Conservation (phyloP, 371 early-diverging fungal species). For the Mortierella sp. region DNA sequence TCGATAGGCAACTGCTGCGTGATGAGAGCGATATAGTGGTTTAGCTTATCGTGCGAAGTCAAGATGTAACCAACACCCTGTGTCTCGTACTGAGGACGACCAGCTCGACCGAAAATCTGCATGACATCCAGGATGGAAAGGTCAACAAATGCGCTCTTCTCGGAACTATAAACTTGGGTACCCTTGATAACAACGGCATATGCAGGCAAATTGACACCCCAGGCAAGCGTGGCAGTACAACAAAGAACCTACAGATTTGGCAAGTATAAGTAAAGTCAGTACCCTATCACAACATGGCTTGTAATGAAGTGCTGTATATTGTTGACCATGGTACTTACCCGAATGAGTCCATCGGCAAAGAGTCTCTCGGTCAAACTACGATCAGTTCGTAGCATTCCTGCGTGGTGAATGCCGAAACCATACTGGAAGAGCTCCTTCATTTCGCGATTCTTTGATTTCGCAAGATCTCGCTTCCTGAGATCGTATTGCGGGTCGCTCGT, state of each 20-base stretch:
- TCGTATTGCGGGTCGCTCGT: slow-evolving; percentile 84
- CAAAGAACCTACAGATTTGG: slow-evolving; percentile 76
- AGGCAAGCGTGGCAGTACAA: slow-evolving; percentile 99
- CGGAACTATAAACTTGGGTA: slow-evolving; percentile 95
- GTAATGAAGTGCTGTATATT: not conserved
- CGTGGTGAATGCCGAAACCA: slow-evolving; percentile 99
- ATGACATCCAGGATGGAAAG: slow-evolving; percentile 95
- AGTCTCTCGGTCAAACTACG: slow-evolving; percentile 89
- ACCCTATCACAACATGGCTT: slow-evolving; percentile 5
- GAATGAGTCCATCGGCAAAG: slow-evolving; percentile 92
- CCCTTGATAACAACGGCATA: slow-evolving; percentile 99
- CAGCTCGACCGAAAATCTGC: slow-evolving; percentile 99
- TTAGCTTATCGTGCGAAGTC: slow-evolving; percentile 91
- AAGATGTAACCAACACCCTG: slow-evolving; percentile 92
- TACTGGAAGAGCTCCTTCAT: slow-evolving; percentile 81
- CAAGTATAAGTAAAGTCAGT: not conserved
- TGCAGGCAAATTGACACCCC: slow-evolving; percentile 99
- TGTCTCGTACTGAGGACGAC: slow-evolving; percentile 95
- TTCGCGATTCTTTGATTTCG: slow-evolving; percentile 85
- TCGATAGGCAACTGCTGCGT: slow-evolving; percentile 98
- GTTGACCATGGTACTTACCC: slow-evolving; percentile 54
- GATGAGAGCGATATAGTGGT: slow-evolving; percentile 95
- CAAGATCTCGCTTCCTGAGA: slow-evolving; percentile 85
- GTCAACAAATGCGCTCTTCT: slow-evolving; percentile 93
- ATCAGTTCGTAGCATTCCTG: slow-evolving; percentile 95